Base-by-base conservation (phyloP, 495 filamentous ascomycete genomes). In the Trypethelium eluteriae region DNA sequence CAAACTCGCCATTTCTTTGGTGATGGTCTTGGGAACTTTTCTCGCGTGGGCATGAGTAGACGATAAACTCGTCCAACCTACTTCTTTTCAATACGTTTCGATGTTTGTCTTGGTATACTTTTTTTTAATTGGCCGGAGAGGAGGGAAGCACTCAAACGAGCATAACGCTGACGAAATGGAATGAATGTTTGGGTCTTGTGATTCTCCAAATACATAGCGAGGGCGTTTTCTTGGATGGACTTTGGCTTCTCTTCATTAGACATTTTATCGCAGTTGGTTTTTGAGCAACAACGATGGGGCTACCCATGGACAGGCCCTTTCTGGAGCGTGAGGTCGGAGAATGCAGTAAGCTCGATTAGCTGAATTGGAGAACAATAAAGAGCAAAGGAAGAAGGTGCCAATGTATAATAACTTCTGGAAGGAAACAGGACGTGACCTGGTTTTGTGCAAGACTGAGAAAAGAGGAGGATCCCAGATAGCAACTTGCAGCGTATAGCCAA, bases 161-260 rank as follows among this genome's bases (percentile, higher is more conserved):
- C 2, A 59, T 14, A 32, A 59, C 34, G 18, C 18, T 59, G 2
- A 59, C 14, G 53, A 59, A 3, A 35, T 34, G 53, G 18, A 36
- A 35, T 59, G 53, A 32, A 4, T 4, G 36, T 1, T 36, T 59
- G n/a, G 18, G 32, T 10, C 5, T 5, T 3, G 18, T 5, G 11
- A 32, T 59, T 59, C 32, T 4, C 2, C 36, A 59, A 59, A 10
- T 59, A 59, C 53, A 59, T 59, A 59, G 53, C 53, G 53, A 59
- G 53, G 53, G 53, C 53, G 53, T 59, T 59, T 36, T 36, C 7
- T 53, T 53, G 25, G 25, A 25, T 25, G 25, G 25, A 1, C 25
- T 25, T 25, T 0, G 41, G 41, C 14, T 44, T 44, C 14, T 44
- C 41, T 44, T 25, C 25, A 25, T 1, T 25, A 25, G 25, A 25